Evolutionary conservation across 192 early-diverging fungal species (phyloP).

Genomic region (Chytriomyces confervae): DNA sequence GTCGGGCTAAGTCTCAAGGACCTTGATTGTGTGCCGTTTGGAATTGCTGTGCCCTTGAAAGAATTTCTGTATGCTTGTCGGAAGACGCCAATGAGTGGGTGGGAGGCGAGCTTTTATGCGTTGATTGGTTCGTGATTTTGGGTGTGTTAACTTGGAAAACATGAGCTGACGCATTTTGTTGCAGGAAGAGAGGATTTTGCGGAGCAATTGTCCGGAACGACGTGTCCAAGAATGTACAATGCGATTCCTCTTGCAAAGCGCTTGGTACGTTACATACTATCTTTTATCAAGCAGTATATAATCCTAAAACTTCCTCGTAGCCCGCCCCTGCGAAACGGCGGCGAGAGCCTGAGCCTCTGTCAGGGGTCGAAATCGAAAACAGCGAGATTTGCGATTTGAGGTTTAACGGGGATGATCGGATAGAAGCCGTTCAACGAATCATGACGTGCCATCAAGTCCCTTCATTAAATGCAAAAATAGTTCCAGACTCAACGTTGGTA

Average conservation of each 20-base stretch:
- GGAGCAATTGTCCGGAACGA: constrained; percentile 21
- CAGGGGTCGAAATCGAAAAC: constrained; percentile 41
- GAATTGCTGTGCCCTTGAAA: constrained; percentile 57
- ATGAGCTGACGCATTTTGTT: constrained; percentile 15
- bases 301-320: neutral
- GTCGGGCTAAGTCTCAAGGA: constrained; percentile 39
- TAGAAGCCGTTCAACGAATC: constrained; percentile 59
- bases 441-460: constrained; percentile 41
- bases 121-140: constrained; percentile 54
- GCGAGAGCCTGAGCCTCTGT: constrained; percentile 1
- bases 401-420: constrained; percentile 59
- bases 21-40: constrained; percentile 60
- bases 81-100: constrained; percentile 47
- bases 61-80: constrained; percentile 62
- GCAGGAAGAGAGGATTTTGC: constrained; percentile 38
- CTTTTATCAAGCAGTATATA: neutral
- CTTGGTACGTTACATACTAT: neutral
- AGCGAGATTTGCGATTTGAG: constrained; percentile 60
- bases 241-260: constrained; percentile 3
- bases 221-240: constrained; percentile 40
- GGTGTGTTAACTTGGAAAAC: neutral
- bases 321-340: neutral
- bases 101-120: constrained; percentile 48
- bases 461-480: constrained; percentile 7
- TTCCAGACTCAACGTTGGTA: constrained; percentile 33